Evolutionary conservation across 257 asterid genomes (phyloP).

Genomic region (Salvia hispanica): DNA sequence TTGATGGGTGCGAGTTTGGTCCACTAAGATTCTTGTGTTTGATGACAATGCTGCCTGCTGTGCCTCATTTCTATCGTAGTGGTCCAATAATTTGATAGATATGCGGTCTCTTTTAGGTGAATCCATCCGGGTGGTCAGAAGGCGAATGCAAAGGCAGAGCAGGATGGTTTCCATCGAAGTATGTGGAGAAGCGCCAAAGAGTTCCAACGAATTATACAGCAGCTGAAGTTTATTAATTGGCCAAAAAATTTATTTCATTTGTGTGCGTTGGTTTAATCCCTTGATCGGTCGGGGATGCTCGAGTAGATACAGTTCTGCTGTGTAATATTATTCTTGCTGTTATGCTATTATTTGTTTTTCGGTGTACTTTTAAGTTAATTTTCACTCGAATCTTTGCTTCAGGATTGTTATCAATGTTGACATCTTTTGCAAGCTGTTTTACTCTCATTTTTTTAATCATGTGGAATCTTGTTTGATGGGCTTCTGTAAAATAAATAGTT

Average conservation of each 20-base stretch:
- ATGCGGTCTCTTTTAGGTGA: slow-evolving; percentile 50
- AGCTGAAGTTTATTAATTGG: slow-evolving; percentile 56
- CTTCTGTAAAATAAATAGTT: too few species aligned
- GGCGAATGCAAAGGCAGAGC: slow-evolving; percentile 94
- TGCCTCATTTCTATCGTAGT: not conserved
- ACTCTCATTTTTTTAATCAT: too few species aligned
- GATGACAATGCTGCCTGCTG: not conserved
- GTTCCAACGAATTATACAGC: slow-evolving; percentile 64
- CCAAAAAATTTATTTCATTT: not conserved
- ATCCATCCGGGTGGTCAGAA: slow-evolving; percentile 93
- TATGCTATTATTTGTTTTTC: slow-evolving; percentile 3
- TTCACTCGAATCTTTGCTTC: not conserved
- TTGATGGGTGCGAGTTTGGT: not conserved
- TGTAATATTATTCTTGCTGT: slow-evolving; percentile 23
- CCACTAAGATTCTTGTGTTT: not conserved
- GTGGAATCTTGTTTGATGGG: too few species aligned
- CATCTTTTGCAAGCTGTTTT: too few species aligned
- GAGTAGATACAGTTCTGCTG: not conserved
- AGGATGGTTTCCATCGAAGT: slow-evolving; percentile 91
- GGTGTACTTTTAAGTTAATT: not conserved
- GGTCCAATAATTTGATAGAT: not conserved
- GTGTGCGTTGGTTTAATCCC: not conserved
- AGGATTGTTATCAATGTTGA: not conserved
- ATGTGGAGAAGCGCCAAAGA: slow-evolving; percentile 82
- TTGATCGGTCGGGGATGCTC: not conserved